phyloP scores from a whole-genome alignment of 2,329 filamentous ascomycete species.

The Ophiostoma triangulosporum region DNA sequence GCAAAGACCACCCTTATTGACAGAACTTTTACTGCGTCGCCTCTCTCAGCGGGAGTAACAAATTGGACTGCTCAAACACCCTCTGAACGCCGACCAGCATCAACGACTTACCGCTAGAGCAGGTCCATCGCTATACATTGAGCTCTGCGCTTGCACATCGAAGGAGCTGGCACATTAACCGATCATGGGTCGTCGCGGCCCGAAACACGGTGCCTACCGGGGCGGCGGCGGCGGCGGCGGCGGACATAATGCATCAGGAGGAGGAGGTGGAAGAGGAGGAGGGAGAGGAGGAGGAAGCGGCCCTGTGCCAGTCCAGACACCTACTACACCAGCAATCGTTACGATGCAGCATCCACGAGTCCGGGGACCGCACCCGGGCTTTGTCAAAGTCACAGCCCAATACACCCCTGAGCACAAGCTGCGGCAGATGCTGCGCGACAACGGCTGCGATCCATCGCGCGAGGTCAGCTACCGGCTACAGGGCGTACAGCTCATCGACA shows the following conservation, averaged over 20 bases:
- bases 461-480: slow-evolving; percentile 73
- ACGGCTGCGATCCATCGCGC: slow-evolving; percentile 59
- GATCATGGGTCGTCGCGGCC: slow-evolving; percentile 12
- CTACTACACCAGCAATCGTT: not conserved
- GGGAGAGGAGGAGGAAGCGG: not conserved
- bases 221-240: slow-evolving; percentile 6
- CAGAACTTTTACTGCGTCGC: too few relatives aligned
- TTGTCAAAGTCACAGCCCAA: slow-evolving; percentile 41
- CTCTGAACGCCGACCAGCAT: not conserved
- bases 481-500: slow-evolving; percentile 81
- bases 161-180: not conserved
- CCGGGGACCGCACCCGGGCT: slow-evolving; percentile 24
- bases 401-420: slow-evolving; percentile 76
- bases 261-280: not conserved
- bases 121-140: not conserved
- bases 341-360: slow-evolving; percentile 9
- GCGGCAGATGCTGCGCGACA: slow-evolving; percentile 54
- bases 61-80: too few relatives aligned
- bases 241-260: too few relatives aligned
- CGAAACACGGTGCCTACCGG: slow-evolving; percentile 7
- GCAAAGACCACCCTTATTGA: too few relatives aligned
- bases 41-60: too few relatives aligned
- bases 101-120: not conserved
- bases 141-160: not conserved
- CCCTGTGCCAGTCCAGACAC: not conserved